These are phyloP conservation scores for Eremothecium sinecaudum DNA, from an alignment of 1,139 yeast genomes.

Conservation along the genomic window DNA sequence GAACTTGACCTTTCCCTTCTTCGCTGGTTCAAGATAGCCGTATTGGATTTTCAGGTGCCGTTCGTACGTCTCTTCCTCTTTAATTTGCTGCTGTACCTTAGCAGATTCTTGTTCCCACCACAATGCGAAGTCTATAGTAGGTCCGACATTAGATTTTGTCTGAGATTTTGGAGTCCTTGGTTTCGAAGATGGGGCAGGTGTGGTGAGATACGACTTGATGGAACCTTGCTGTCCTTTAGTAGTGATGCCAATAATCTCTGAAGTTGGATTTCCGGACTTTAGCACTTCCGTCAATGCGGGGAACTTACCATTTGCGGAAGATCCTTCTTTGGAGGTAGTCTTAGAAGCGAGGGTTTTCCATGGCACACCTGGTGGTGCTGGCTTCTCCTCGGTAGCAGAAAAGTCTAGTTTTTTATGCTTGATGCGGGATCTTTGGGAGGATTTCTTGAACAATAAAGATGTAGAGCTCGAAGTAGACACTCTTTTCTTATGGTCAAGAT, in stretches of 20 bases:
- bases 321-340: neutral
- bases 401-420: slow-evolving; percentile 1
- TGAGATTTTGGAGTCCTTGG: too few species aligned
- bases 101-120: slow-evolving; percentile 61
- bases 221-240: slow-evolving; percentile 9
- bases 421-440: slow-evolving; percentile 5
- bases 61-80: slow-evolving; percentile 13
- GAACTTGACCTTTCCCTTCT: neutral
- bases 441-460: slow-evolving; percentile 1
- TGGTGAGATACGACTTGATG: slow-evolving; percentile 9
- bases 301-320: slow-evolving; percentile 1
- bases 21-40: neutral
- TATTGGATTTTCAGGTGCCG: neutral
- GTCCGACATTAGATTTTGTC: too few species aligned
- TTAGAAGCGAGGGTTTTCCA: neutral
- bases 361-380: neutral
- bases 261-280: slow-evolving; percentile 3
- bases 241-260: slow-evolving; percentile 8
- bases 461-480: neutral
- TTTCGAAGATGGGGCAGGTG: too few species aligned
- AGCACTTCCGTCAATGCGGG: slow-evolving; percentile 6
- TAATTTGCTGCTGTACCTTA: slow-evolving; percentile 41
- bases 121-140: neutral
- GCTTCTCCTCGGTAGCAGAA: slow-evolving; percentile 1
- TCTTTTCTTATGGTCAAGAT: neutral